These are phyloP conservation scores for Fusarium dimerum DNA, from an alignment of 2,329 filamentous ascomycete species.

Conservation along the genomic window DNA sequence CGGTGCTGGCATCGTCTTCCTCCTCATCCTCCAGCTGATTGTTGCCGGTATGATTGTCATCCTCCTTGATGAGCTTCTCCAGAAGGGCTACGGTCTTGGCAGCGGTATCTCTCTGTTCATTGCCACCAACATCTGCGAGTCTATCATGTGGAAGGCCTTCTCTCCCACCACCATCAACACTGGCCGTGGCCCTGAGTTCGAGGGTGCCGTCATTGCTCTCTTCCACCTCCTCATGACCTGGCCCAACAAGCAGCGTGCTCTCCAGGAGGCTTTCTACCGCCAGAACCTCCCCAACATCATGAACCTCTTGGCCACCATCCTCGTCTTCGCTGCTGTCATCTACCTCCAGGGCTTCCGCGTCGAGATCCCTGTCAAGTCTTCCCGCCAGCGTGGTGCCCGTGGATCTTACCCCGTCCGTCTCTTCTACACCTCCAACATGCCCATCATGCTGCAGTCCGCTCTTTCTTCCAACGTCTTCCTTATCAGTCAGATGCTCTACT, in stretches of 20 bases:
- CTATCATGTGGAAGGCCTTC: conserved; percentile 99
- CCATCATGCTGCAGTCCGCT: conserved; percentile 99
- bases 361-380: conserved; percentile 99
- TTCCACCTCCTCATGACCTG: conserved; percentile 98
- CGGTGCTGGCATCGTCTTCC: conserved; percentile 95
- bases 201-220: conserved; percentile 95
- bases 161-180: conserved; percentile 99
- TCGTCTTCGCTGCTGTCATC: conserved; percentile 96
- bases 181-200: conserved; percentile 96
- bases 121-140: conserved; percentile 99
- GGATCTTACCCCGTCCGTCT: conserved; percentile 98
- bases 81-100: conserved; percentile 98
- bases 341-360: conserved; percentile 99
- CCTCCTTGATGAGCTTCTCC: conserved; percentile 96
- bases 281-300: conserved; percentile 99
- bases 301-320: conserved; percentile 91
- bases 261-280: conserved; percentile 98
- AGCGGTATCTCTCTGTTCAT: conserved; percentile 99
- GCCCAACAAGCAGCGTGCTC: conserved; percentile 98
- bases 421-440: conserved; percentile 99
- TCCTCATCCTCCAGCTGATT: conserved; percentile 96
- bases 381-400: conserved; percentile 96
- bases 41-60: conserved; percentile 98
- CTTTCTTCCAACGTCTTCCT: conserved; percentile 99
- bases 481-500: conserved; percentile 99